A percentile compares a stretch with the other conserved stretches of the same genome.
Conservation (phyloP, 31 red algal species). For the Odonthalia washingtoniensis region DNA sequence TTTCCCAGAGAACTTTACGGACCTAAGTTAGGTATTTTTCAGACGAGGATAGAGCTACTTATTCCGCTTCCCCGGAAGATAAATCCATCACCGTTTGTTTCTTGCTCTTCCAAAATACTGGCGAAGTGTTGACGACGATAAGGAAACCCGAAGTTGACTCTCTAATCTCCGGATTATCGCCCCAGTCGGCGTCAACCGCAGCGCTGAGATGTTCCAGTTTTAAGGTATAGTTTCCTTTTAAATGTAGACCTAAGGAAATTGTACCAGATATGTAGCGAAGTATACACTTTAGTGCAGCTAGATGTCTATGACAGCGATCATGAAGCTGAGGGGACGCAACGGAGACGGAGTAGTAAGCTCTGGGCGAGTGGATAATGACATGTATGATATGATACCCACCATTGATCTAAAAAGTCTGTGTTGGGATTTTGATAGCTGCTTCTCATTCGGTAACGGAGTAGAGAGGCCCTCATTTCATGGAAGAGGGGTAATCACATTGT, state of each 20-base stretch:
- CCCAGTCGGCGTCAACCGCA: constrained; percentile 11
- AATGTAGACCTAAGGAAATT: neutral
- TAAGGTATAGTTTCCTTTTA: neutral
- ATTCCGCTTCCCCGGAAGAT: constrained; percentile 38
- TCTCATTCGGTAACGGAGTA: neutral
- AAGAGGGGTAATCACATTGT: neutral
- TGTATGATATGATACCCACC: neutral
- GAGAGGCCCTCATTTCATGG: neutral
- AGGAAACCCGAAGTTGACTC: constrained; percentile 5
- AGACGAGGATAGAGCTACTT: constrained; percentile 29
- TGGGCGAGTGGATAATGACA: neutral
- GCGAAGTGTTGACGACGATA: neutral
- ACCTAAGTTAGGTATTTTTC: constrained; percentile 10
- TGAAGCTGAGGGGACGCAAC: neutral
- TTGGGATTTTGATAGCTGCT: neutral
- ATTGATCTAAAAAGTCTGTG: neutral
- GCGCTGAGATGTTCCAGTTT: neutral
- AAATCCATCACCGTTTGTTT: constrained; percentile 23
- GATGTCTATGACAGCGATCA: constrained; percentile 5
- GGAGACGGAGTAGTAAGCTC: neutral
- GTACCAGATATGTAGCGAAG: constrained; percentile 7
- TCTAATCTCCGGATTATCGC: constrained; percentile 1
- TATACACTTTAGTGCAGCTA: neutral
- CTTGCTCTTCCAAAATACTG: constrained; percentile 24
- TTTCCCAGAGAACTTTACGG: neutral